Conservation (phyloP, 2,329 filamentous ascomycete species). For the Sporothrix variecibatus region DNA sequence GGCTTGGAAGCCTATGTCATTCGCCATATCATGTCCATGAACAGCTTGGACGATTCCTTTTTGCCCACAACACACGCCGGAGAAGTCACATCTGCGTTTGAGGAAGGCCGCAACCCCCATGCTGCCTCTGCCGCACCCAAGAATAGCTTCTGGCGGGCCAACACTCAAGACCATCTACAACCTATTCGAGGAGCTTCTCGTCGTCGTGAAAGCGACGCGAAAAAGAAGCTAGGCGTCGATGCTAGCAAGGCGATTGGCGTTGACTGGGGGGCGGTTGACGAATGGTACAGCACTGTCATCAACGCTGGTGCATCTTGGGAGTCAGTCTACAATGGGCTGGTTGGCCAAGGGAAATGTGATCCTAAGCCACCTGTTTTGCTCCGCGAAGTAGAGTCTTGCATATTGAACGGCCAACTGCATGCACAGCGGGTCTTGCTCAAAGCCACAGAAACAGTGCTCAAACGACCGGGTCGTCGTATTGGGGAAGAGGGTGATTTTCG, state of each 20-base stretch:
- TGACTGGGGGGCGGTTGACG: constrained; percentile 69
- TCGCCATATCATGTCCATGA: constrained; percentile 66
- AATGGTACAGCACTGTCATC: constrained; percentile 73
- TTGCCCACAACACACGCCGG: not conserved
- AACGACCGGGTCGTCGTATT: constrained; percentile 72
- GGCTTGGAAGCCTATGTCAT: constrained; percentile 77
- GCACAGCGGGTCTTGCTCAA: constrained; percentile 72
- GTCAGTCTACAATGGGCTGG: constrained; percentile 58
- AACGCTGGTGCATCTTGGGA: constrained; percentile 70
- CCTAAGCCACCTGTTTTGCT: constrained; percentile 43
- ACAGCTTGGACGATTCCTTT: constrained; percentile 78
- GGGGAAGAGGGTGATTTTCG: constrained; percentile 69
- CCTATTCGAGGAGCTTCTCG: not conserved
- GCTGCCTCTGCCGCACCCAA: constrained; percentile 75
- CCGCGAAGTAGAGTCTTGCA: constrained; percentile 47
- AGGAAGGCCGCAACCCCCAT: constrained; percentile 74
- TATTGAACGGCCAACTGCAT: constrained; percentile 65
- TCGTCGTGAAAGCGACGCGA: not conserved
- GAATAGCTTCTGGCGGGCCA: constrained; percentile 82
- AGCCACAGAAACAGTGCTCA: constrained; percentile 75
- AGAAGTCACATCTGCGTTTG: constrained; percentile 46
- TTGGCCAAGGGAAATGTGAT: constrained; percentile 38
- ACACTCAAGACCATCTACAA: constrained; percentile 34
- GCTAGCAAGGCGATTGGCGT: constrained; percentile 56
- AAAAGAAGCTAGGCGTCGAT: constrained; percentile 41